Percentiles rank a stretch among this genome's conserved stretches.
phyloP scores from a whole-genome alignment of 352 stramenopile genomes.

The Pythium plurisporium region DNA sequence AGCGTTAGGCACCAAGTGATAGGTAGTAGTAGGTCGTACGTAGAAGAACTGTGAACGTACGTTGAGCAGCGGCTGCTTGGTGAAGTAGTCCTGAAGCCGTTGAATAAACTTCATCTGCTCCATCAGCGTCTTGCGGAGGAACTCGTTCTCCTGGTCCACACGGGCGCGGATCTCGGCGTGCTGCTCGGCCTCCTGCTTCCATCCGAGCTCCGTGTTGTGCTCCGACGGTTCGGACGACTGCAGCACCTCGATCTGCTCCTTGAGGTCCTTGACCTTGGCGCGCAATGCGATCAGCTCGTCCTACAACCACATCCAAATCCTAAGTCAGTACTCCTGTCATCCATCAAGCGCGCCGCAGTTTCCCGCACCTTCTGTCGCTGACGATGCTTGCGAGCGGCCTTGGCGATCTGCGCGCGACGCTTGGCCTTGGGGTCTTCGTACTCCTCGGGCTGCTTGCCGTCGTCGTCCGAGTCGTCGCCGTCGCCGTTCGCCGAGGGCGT shows the following conservation, averaged over 20 bases:
- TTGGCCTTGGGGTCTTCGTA: slow-evolving; percentile 85
- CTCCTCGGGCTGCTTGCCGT: slow-evolving; percentile 65
- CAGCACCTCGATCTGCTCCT: slow-evolving; percentile 87
- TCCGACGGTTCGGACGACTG: slow-evolving; percentile 86
- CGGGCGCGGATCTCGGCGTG: slow-evolving; percentile 83
- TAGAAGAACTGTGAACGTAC: too few relatives aligned
- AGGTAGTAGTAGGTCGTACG: too few relatives aligned
- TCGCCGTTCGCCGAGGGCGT: slow-evolving; percentile 36
- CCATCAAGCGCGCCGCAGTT: not conserved
- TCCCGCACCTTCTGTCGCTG: slow-evolving; percentile 68
- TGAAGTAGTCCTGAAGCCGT: slow-evolving; percentile 87
- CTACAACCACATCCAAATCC: slow-evolving; percentile 12
- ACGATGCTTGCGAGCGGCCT: slow-evolving; percentile 82
- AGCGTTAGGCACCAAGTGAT: too few relatives aligned
- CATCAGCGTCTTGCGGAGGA: slow-evolving; percentile 85
- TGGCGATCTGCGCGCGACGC: slow-evolving; percentile 83
- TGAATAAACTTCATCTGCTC: slow-evolving; percentile 92
- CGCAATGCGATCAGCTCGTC: slow-evolving; percentile 82
- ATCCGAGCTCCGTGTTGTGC: slow-evolving; percentile 85
- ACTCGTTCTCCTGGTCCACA: slow-evolving; percentile 88
- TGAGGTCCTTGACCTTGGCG: slow-evolving; percentile 86
- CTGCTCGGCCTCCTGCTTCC: slow-evolving; percentile 88
- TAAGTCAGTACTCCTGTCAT: not conserved
- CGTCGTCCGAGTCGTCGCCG: slow-evolving; percentile 37
- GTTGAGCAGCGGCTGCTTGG: slow-evolving; percentile 87